Percentiles rank a stretch among this genome's conserved stretches.
Conservation (phyloP, 2,329 filamentous ascomycete species). For the Cladosporium sp. region DNA sequence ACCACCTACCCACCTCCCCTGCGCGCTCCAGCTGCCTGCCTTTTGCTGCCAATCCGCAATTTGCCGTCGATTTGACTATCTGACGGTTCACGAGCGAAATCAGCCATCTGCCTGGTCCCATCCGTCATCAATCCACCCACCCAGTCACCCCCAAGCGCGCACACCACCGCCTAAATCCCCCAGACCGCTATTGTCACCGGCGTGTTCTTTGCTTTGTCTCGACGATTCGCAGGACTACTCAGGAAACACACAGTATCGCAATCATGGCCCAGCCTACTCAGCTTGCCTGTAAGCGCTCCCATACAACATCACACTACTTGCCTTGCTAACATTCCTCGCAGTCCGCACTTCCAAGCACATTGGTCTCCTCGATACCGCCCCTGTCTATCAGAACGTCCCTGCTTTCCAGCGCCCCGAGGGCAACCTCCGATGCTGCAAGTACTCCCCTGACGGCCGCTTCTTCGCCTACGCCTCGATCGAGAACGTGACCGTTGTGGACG, state of each 20-base stretch:
- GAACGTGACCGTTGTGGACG: conserved; percentile 80
- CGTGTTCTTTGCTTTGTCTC: background rate
- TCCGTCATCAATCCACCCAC: background rate
- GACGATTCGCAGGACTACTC: background rate
- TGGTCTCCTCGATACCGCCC: conserved; percentile 87
- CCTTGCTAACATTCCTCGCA: conserved; percentile 34
- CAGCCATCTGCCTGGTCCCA: conserved; percentile 14
- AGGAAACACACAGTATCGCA: background rate
- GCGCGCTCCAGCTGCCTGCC: conserved; percentile 20
- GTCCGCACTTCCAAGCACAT: conserved; percentile 95
- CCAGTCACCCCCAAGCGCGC: conserved; percentile 16
- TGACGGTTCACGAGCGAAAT: conserved; percentile 19
- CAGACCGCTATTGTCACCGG: background rate
- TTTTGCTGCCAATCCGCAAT: conserved; percentile 19
- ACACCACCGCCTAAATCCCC: background rate
- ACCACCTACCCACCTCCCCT: background rate
- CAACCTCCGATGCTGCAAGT: conserved; percentile 90
- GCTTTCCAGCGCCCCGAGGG: conserved; percentile 85
- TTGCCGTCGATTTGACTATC: conserved; percentile 21
- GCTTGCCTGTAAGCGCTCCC: conserved; percentile 70
- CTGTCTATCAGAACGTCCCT: conserved; percentile 79
- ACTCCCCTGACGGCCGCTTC: conserved; percentile 94
- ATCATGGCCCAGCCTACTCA: conserved; percentile 85
- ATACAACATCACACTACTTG: conserved; percentile 11
- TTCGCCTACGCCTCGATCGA: conserved; percentile 93